Evolutionary conservation across 441 rosid species (phyloP).

Genomic region (Pelargonium fulgidum): DNA sequence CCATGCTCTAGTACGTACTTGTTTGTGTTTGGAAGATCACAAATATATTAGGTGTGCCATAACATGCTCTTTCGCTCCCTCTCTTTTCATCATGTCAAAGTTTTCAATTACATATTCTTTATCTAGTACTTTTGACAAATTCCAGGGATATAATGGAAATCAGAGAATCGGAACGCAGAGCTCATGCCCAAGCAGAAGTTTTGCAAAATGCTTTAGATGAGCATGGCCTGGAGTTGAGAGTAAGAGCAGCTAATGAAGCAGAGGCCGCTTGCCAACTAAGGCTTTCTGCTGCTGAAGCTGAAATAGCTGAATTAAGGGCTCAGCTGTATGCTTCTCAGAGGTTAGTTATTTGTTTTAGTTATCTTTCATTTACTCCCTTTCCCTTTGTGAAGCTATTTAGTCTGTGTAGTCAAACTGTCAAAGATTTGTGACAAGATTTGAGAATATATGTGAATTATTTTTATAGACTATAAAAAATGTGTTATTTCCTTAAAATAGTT

Average conservation of each 20-base stretch:
- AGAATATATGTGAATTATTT: not conserved
- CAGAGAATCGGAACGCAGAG: slow-evolving; percentile 73
- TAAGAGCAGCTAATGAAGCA: slow-evolving; percentile 90
- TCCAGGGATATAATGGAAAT: slow-evolving; percentile 67
- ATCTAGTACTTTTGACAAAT: slow-evolving; percentile 8
- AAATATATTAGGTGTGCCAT: too few relatives aligned
- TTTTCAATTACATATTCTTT: slow-evolving; percentile 8
- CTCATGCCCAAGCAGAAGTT: slow-evolving; percentile 66
- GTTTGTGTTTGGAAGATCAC: too few relatives aligned
- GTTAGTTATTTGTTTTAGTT: slow-evolving; percentile 34
- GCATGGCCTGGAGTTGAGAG: slow-evolving; percentile 87
- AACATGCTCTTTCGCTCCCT: not conserved
- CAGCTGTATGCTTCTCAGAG: slow-evolving; percentile 71
- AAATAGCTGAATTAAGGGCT: slow-evolving; percentile 70
- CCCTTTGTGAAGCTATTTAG: not conserved
- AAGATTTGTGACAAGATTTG: not conserved
- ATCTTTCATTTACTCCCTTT: not conserved
- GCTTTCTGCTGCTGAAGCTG: slow-evolving; percentile 79
- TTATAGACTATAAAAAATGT: not conserved
- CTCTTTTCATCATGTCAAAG: not conserved
- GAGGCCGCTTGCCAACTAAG: slow-evolving; percentile 88
- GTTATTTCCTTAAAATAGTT: too few relatives aligned
- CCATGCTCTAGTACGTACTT: too few relatives aligned
- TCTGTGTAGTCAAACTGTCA: not conserved
- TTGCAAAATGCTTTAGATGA: slow-evolving; percentile 70